phyloP scores from a whole-genome alignment of 1,284 basidiomycete genomes.

The Rhodotorula sp. region DNA sequence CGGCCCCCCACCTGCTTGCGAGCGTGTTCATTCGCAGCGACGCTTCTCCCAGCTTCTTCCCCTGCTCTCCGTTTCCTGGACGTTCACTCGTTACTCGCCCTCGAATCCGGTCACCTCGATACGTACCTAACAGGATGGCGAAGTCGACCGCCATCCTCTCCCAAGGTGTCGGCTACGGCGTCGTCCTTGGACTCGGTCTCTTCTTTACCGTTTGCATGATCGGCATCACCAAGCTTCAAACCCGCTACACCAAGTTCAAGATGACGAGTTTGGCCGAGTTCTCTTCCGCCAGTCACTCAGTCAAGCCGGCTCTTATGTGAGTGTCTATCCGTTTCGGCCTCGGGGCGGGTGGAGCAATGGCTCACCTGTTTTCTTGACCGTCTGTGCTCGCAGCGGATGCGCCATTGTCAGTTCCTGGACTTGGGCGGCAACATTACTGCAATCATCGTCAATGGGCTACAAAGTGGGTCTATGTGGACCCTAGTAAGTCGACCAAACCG shows the following conservation, averaged over 20 bases:
- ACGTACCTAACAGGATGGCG: conserved; percentile 7
- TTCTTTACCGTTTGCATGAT: conserved; percentile 80
- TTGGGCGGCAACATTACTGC: conserved; percentile 56
- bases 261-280: conserved; percentile 65
- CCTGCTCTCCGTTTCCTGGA: neutral
- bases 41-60: neutral
- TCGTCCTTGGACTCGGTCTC: conserved; percentile 71
- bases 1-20: too few relatives aligned
- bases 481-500: neutral
- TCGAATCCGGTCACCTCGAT: neutral
- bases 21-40: neutral
- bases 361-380: conserved; percentile 18
- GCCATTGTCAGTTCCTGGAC: conserved; percentile 2
- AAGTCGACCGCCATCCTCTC: conserved; percentile 17
- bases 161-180: conserved; percentile 59
- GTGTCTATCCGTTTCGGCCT: conserved; percentile 61
- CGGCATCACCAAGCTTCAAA: conserved; percentile 63
- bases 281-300: conserved; percentile 59
- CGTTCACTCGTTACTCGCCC: neutral
- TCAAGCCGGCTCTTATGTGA: conserved; percentile 77
- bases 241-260: conserved; percentile 61
- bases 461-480: conserved; percentile 53
- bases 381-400: neutral
- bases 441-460: conserved; percentile 67
- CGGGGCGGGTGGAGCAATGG: neutral